Evolutionary conservation across 2,329 filamentous ascomycete genomes (phyloP).

Genomic region (Penicillium palitans): DNA sequence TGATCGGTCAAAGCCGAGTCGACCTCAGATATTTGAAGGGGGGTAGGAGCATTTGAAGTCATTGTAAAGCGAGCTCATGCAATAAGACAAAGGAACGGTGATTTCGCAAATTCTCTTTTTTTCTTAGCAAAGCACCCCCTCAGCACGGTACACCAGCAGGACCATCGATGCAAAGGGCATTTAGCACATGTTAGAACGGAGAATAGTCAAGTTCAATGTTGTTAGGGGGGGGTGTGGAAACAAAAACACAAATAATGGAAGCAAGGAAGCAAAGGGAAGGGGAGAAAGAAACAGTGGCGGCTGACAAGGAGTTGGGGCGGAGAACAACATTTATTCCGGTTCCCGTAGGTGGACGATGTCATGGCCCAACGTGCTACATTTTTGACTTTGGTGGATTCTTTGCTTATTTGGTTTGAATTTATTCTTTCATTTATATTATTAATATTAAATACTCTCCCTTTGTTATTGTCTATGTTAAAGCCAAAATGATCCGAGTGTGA

Average conservation of each 20-base stretch:
- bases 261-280: conserved; percentile 24
- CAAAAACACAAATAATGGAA: conserved; percentile 12
- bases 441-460: too few relatives aligned
- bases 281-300: conserved; percentile 29
- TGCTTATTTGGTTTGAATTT: neutral
- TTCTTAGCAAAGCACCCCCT: conserved; percentile 22
- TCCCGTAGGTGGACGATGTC: conserved; percentile 10
- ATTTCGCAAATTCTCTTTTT: conserved; percentile 2
- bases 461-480: neutral
- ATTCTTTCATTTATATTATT: neutral
- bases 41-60: conserved; percentile 15
- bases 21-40: conserved; percentile 9
- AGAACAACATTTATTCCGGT: conserved; percentile 31
- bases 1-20: conserved; percentile 13
- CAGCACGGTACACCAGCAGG: conserved; percentile 21
- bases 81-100: conserved; percentile 12
- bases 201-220: neutral
- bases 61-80: conserved; percentile 16
- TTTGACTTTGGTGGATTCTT: neutral
- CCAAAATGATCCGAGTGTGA: neutral
- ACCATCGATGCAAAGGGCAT: conserved; percentile 31
- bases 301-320: conserved; percentile 36
- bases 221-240: conserved; percentile 1
- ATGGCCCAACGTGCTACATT: conserved; percentile 10
- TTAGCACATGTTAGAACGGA: conserved; percentile 9